phyloP scores from a whole-genome alignment of 768 basidiomycete species.

The Russula olivacea region DNA sequence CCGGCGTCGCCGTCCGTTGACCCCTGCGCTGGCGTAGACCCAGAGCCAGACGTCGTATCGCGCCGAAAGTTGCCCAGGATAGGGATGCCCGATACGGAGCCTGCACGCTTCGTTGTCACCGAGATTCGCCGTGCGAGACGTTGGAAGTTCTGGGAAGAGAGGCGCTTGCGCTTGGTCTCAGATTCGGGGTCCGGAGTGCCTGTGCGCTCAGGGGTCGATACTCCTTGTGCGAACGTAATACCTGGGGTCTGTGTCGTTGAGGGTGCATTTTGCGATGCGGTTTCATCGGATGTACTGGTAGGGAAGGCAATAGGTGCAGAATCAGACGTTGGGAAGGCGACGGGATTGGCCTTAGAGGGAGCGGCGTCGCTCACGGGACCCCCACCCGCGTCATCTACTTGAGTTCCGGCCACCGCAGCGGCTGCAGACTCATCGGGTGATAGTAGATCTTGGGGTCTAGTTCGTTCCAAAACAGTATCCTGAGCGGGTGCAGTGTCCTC shows the following conservation, averaged over 20 bases:
- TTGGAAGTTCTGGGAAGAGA: slow-evolving; percentile 83
- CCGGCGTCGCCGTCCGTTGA: slow-evolving; percentile 13
- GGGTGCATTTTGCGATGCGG: slow-evolving; percentile 31
- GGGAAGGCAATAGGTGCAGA: slow-evolving; percentile 33
- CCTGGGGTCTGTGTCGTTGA: slow-evolving; percentile 35
- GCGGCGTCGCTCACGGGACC: slow-evolving; percentile 29
- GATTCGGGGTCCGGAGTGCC: slow-evolving; percentile 68
- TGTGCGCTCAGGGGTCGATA: slow-evolving; percentile 54
- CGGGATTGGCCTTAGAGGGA: slow-evolving; percentile 24
- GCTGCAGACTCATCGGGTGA: slow-evolving; percentile 10
- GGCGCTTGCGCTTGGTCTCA: slow-evolving; percentile 76
- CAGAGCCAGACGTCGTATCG: slow-evolving; percentile 38
- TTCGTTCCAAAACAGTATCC: slow-evolving; percentile 6
- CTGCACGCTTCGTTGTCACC: slow-evolving; percentile 52
- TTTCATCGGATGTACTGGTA: slow-evolving; percentile 28
- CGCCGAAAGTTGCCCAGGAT: slow-evolving; percentile 49
- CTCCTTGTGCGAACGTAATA: slow-evolving; percentile 62
- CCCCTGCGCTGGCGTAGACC: neutral
- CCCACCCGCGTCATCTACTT: slow-evolving; percentile 29
- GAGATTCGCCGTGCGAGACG: slow-evolving; percentile 71
- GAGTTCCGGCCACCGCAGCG: slow-evolving; percentile 29
- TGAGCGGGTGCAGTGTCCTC: slow-evolving; percentile 23
- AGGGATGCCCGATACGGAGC: slow-evolving; percentile 38
- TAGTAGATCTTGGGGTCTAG: neutral
- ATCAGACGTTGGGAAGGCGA: slow-evolving; percentile 35